phyloP scores from a whole-genome alignment of 495 filamentous ascomycete genomes.

The Penicillium desertorum region DNA sequence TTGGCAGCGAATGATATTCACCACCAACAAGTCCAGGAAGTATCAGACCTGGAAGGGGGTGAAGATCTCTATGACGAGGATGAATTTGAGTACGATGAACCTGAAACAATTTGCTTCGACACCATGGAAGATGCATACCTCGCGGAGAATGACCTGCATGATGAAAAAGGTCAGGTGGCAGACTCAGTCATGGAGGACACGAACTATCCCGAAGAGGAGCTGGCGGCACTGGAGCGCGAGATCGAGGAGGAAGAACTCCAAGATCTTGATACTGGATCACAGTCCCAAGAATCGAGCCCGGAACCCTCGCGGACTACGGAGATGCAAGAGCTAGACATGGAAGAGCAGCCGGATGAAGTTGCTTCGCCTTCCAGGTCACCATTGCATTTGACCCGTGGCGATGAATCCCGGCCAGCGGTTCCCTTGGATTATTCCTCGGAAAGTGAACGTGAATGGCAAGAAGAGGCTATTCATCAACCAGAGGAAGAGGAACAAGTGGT shows the following conservation, averaged over 20 bases:
- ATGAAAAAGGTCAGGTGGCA: neutral
- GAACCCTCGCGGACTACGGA: neutral
- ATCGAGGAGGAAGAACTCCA: constrained; percentile 6
- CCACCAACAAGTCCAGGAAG: neutral
- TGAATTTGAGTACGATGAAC: constrained; percentile 23
- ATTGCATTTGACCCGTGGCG: neutral
- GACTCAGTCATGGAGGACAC: constrained; percentile 7
- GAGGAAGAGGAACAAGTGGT: constrained; percentile 22
- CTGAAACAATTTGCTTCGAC: constrained; percentile 28
- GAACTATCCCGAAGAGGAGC: constrained; percentile 10
- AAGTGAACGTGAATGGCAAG: constrained; percentile 11
- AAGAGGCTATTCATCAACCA: constrained; percentile 10
- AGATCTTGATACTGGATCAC: neutral
- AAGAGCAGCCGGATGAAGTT: neutral
- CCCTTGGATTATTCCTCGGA: neutral
- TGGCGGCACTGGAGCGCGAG: neutral
- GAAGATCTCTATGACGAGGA: constrained; percentile 14
- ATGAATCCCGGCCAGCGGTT: neutral
- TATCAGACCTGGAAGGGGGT: neutral
- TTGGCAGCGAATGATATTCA: constrained; percentile 8
- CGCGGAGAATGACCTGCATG: constrained; percentile 8
- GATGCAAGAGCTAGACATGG: neutral
- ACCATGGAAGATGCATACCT: constrained; percentile 25
- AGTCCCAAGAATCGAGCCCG: neutral
- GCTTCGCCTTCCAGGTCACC: neutral